phyloP scores from a whole-genome alignment of 352 stramenopile species.

The Phytophthora pistaciae region DNA sequence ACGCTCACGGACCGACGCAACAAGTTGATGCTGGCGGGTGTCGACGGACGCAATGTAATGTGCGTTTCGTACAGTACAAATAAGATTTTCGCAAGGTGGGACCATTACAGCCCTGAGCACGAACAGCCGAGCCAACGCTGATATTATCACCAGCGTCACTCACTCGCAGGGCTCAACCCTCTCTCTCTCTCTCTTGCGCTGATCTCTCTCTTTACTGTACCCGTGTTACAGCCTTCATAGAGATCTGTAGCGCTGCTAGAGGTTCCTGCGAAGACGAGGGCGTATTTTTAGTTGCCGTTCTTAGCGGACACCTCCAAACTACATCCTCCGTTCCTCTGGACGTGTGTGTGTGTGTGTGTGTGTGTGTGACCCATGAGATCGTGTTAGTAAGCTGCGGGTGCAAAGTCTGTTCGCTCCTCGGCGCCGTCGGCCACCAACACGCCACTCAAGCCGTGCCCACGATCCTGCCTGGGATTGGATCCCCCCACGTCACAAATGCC shows the following conservation, averaged over 20 bases:
- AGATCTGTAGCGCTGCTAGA: not conserved
- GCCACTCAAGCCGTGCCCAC: not conserved
- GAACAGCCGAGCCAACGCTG: slow-evolving; percentile 1
- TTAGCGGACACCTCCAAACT: not conserved
- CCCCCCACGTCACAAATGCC: slow-evolving; percentile 28
- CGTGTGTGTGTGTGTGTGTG: no score
- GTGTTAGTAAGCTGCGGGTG: slow-evolving; percentile 8
- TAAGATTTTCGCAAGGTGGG: slow-evolving; percentile 23
- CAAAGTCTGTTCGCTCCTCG: slow-evolving; percentile 16
- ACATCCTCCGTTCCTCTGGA: not conserved
- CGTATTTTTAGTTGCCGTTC: slow-evolving; percentile 26
- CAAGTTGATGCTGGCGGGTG: slow-evolving; percentile 5
- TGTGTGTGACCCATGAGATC: not conserved
- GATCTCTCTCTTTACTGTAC: slow-evolving; percentile 1
- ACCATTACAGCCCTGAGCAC: slow-evolving; percentile 25
- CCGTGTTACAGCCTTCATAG: slow-evolving; percentile 2
- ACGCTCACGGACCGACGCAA: not conserved
- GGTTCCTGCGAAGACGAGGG: slow-evolving; percentile 16
- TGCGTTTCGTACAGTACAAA: slow-evolving; percentile 22
- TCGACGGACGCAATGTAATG: slow-evolving; percentile 18
- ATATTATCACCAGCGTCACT: slow-evolving; percentile 1
- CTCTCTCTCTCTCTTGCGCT: not conserved
- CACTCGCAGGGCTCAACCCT: no score
- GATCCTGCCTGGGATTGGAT: slow-evolving; percentile 8
- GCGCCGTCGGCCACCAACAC: slow-evolving; percentile 4